phyloP scores from a whole-genome alignment of 257 asterid species.

The Lantana camara region DNA sequence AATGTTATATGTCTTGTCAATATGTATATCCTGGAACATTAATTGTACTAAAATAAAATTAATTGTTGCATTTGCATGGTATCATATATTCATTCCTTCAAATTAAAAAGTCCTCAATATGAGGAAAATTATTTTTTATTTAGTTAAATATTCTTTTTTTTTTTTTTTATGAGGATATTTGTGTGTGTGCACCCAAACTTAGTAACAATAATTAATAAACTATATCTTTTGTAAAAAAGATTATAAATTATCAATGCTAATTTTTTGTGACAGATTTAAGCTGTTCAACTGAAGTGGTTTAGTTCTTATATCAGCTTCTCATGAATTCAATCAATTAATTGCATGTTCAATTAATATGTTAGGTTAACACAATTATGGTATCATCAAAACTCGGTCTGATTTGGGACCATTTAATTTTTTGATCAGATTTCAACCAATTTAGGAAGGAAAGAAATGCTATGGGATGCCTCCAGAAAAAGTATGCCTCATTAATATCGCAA shows the following conservation, averaged over 20 bases:
- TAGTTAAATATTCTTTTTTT: too few relatives aligned
- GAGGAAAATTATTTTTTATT: too few relatives aligned
- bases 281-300: too few relatives aligned
- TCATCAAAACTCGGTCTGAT: background rate
- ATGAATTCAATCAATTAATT: background rate
- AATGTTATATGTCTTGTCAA: conserved; percentile 29
- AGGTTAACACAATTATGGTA: conserved; percentile 23
- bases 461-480: background rate
- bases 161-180: too few relatives aligned
- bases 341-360: conserved; percentile 9
- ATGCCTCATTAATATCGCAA: background rate
- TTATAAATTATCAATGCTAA: too few relatives aligned
- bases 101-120: too few relatives aligned
- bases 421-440: conserved; percentile 21
- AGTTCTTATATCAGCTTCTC: background rate
- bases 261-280: too few relatives aligned
- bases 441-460: conserved; percentile 10
- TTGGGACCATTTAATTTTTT: conserved; percentile 17
- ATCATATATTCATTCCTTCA: too few relatives aligned
- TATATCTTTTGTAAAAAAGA: too few relatives aligned
- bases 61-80: background rate
- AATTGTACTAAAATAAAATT: background rate
- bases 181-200: too few relatives aligned
- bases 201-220: too few relatives aligned
- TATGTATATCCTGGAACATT: conserved; percentile 16